Evolutionary conservation across 2,329 filamentous ascomycete species (phyloP).

Genomic region (Fusarium ambrosium): DNA sequence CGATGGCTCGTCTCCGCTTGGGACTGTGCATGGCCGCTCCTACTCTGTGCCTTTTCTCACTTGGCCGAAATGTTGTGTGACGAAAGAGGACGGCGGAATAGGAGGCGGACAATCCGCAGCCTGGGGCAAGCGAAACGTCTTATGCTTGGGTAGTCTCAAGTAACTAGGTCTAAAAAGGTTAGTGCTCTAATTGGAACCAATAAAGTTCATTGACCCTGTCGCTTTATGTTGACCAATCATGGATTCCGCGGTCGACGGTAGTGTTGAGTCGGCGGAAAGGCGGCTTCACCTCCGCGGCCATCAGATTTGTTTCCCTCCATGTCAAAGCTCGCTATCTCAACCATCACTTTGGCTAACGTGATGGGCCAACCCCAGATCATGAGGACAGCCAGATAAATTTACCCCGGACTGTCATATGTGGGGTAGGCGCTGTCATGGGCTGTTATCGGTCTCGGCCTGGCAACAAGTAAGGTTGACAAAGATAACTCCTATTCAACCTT

Average conservation of each 20-base stretch:
- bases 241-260: background rate
- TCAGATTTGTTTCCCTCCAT: background rate
- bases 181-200: background rate
- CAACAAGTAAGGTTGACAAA: background rate
- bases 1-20: background rate
- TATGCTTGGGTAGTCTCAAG: background rate
- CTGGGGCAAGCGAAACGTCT: background rate
- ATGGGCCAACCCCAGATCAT: background rate
- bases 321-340: background rate
- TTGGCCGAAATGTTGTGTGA: background rate
- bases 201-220: background rate
- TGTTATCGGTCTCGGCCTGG: background rate
- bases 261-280: background rate
- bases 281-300: background rate
- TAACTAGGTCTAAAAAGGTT: background rate
- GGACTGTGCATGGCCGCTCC: background rate
- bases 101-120: background rate
- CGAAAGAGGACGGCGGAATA: background rate
- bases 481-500: background rate
- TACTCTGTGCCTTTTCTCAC: background rate
- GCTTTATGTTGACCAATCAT: background rate
- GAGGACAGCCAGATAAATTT: background rate
- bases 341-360: background rate
- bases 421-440: background rate
- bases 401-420: background rate